Evolutionary conservation across 345 rosid genomes (phyloP), one percentile per base, ranked within the genome.

Genomic region (Arabidopsis suecica): DNA sequence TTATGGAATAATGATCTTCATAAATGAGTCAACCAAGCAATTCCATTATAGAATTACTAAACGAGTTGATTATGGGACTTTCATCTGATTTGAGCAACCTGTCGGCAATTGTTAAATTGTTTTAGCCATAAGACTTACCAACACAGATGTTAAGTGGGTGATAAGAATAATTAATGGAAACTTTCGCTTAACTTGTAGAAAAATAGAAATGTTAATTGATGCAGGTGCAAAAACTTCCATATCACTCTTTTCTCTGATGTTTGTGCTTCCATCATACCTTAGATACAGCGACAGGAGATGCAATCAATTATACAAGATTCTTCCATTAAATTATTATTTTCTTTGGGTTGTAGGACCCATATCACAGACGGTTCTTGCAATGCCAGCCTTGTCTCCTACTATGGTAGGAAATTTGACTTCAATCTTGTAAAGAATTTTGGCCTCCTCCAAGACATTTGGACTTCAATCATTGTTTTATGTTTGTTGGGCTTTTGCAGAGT

Each of bases 331-430:
- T 16, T 71, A 73, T 34, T 65, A 58, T 83, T 41, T 42, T 20
- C 72, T 77, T 62, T 87, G 88, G 91, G 86, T 58, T 78, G 56
- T 85, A 94, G 97, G 90, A 67, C 71, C 72, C 79, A 80, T 89
- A 71, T 32, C 88, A 11, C 93, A 94, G 75, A 66, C 80, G 8
- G 84, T 91, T 76, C 78, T 94, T 44, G 85, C 89, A 79, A 90
- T 94, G 98, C 98, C 98, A 57, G 98, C 98, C 65, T 84, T 91
- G 84, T 94, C 98, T 74, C 98, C 98, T n/a, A 88, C 97, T 58
- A 94, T 94, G 98, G 98, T 94, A 75, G 88, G 76, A 61, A 33
- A 32, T 42, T 62, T 33, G 61, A 61, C 50, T 64, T 51, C 51
- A 36, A 23, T 49, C 66, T 65, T 44, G 64, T 33, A 32, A 63